Base-by-base conservation (phyloP, 2,329 filamentous ascomycete species). In the Metarhizium robertsii region DNA sequence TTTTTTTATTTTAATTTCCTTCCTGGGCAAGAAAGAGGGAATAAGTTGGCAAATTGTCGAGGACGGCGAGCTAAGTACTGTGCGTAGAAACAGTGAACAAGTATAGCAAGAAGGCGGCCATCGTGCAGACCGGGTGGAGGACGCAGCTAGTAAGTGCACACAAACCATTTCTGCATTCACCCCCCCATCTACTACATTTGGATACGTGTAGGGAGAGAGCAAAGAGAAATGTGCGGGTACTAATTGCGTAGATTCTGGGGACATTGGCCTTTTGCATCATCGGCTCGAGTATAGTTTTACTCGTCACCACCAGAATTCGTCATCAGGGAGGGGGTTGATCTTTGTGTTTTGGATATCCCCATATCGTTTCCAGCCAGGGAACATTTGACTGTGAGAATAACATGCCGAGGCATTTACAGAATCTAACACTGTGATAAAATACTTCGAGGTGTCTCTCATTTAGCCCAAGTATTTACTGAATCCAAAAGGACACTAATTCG, bases 71-170 rank as follows among this genome's bases (percentile, higher is more conserved):
- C 50, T 56, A 25, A 25, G 25, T 25, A 32, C 52, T 30, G 38
- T 10, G n/a, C 16, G 6, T 34, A 83, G 79, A 84, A 64, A 86
- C 84, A 0, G 74, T 97, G 29, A 87, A 87, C 63, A 86, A 89
- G 67, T 99, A 96, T 69, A 87, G 87, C 62, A 78, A 81, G 43
- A 83, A 85, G 61, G 79, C 80, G 30, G 94, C 94, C 0, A 79
- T 97, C 60, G 94, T 99, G 43, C 94, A 99, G 74, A 88, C 85
- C 34, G 94, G 94, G 1, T 94, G 89, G 87, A 92, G 90, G 71
- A 97, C 94, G 42, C 92, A 97, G 68, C 70, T 86, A 46, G 88
- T 95, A 65, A 60, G 76, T 68, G n/a, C 16, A 4, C 8, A 25
- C 25, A 25, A 25, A 25, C 25, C 25, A 25, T 25, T 25, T 25